A percentile compares a stretch with the other conserved stretches of the same genome.
Conservation (phyloP, 257 asterid genomes). For the Plantago elongata region DNA sequence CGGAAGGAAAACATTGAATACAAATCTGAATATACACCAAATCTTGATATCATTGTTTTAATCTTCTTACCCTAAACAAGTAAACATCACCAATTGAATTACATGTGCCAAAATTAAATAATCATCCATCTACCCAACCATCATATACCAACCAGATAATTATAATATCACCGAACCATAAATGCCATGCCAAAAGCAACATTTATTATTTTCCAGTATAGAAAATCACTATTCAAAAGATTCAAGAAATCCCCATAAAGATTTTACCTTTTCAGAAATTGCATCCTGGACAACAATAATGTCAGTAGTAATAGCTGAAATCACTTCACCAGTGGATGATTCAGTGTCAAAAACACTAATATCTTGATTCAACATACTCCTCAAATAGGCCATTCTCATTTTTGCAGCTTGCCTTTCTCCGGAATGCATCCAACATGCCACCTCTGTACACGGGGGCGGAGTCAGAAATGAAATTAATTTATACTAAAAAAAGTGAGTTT, state of each 20-base stretch:
- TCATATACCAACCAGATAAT: slow-evolving; percentile 22
- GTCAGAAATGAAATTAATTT: neutral
- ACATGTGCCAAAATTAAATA: slow-evolving; percentile 12
- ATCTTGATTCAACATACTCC: slow-evolving; percentile 76
- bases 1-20: too few relatives aligned
- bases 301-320: slow-evolving; percentile 87
- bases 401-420: slow-evolving; percentile 98
- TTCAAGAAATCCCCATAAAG: neutral
- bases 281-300: slow-evolving; percentile 89
- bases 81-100: neutral
- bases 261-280: slow-evolving; percentile 79
- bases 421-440: slow-evolving; percentile 95
- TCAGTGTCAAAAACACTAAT: slow-evolving; percentile 80
- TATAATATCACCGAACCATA: slow-evolving; percentile 13
- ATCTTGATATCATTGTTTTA: too few relatives aligned
- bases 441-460: slow-evolving; percentile 39
- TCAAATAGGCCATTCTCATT: slow-evolving; percentile 90
- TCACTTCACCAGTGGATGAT: slow-evolving; percentile 83
- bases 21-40: too few relatives aligned
- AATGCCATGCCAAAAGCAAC: slow-evolving; percentile 30
- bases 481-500: neutral
- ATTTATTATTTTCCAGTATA: slow-evolving; percentile 18
- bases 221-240: too few relatives aligned
- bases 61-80: too few relatives aligned
- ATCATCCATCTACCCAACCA: slow-evolving; percentile 26